A percentile compares a stretch with the other conserved stretches of the same genome.
Evolutionary conservation across 768 basidiomycete genomes (phyloP).

Genomic region (Chlorophyllum brunneum): DNA sequence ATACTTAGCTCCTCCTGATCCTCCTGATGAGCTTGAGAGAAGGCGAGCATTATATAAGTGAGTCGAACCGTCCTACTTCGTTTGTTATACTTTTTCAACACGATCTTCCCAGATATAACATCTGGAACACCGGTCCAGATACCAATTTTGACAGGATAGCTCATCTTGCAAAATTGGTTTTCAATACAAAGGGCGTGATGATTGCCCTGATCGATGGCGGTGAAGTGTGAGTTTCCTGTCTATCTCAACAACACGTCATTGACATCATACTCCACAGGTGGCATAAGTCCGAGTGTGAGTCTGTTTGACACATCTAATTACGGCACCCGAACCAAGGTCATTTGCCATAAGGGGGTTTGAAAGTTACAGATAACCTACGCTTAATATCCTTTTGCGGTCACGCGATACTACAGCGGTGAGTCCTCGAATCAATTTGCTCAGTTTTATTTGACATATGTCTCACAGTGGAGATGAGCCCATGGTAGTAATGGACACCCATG

Average conservation of each 20-base stretch:
- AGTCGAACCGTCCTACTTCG: constrained; percentile 17
- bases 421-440: background rate
- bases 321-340: constrained; percentile 5
- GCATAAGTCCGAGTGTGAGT: constrained; percentile 86
- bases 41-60: constrained; percentile 83
- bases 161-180: constrained; percentile 90
- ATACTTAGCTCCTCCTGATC: constrained; percentile 77
- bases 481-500: constrained; percentile 71
- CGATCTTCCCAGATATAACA: constrained; percentile 64
- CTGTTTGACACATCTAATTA: background rate
- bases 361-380: constrained; percentile 40
- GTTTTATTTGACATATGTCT: constrained; percentile 9
- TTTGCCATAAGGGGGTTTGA: constrained; percentile 39
- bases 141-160: constrained; percentile 92
- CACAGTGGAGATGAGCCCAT: constrained; percentile 85
- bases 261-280: constrained; percentile 44
- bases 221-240: constrained; percentile 58
- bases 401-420: constrained; percentile 73
- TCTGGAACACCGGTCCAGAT: constrained; percentile 83
- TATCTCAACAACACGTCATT: background rate
- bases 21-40: constrained; percentile 80
- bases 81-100: background rate
- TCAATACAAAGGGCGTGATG: constrained; percentile 80
- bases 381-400: constrained; percentile 80
- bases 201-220: constrained; percentile 83